Percentiles rank a stretch among this genome's conserved stretches.
phyloP scores from a whole-genome alignment of 495 filamentous ascomycete species.

The Amphirosellinia nigrospora region DNA sequence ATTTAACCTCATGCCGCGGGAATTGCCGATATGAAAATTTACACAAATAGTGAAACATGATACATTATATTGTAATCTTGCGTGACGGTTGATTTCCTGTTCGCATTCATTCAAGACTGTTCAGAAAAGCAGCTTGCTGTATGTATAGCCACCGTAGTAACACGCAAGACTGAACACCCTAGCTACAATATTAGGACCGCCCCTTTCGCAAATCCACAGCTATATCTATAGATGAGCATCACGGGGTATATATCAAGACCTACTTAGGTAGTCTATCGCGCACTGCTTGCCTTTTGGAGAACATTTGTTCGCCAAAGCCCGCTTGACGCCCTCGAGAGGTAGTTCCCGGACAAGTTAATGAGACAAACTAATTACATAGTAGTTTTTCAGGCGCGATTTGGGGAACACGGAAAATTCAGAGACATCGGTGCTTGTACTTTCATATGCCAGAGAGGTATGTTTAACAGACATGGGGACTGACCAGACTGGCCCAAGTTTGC shows the following conservation, averaged over 20 bases:
- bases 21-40: neutral
- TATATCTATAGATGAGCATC: neutral
- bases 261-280: neutral
- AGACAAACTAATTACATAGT: neutral
- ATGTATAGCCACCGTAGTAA: neutral
- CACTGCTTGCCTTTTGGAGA: neutral
- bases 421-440: slow-evolving; percentile 13
- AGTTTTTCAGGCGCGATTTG: neutral
- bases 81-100: neutral
- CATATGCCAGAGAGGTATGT: slow-evolving; percentile 18
- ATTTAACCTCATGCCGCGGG: neutral
- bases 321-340: neutral
- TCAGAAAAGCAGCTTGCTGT: neutral
- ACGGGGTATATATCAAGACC: neutral
- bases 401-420: neutral
- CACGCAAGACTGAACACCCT: neutral
- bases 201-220: neutral
- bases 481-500: neutral
- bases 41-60: neutral
- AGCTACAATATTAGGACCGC: neutral
- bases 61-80: neutral
- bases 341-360: slow-evolving; percentile 2
- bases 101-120: neutral
- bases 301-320: neutral
- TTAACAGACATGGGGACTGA: slow-evolving; percentile 10